Evolutionary conservation across 1,139 yeast species (phyloP).

Genomic region (Arxiozyma telluris): DNA sequence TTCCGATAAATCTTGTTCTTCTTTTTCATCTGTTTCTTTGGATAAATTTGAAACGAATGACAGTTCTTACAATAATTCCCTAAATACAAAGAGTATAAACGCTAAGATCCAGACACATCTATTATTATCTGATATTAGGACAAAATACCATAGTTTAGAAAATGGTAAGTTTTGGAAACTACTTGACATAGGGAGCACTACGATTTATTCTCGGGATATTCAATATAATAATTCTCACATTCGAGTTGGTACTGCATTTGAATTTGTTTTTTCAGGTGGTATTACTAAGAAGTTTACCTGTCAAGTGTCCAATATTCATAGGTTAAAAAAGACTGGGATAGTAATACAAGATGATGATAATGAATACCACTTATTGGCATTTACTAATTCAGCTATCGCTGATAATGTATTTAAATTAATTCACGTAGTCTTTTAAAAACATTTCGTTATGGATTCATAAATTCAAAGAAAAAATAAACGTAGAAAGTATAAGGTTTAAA

Average conservation of each 20-base stretch:
- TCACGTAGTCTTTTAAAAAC: constrained; percentile 35
- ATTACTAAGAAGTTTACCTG: constrained; percentile 5
- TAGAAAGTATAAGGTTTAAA: too few relatives aligned
- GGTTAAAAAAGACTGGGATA: constrained; percentile 26
- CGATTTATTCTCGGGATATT: constrained; percentile 17
- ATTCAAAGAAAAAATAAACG: not conserved
- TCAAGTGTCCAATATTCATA: constrained; percentile 13
- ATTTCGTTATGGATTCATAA: not conserved
- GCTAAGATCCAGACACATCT: not conserved
- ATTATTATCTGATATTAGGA: constrained; percentile 7
- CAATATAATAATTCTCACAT: constrained; percentile 5
- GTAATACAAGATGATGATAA: constrained; percentile 10
- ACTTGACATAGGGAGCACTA: constrained; percentile 6
- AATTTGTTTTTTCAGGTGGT: not conserved
- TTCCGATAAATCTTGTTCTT: constrained; percentile 1
- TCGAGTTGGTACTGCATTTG: constrained; percentile 16
- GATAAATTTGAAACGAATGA: not conserved
- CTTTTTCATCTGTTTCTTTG: not conserved
- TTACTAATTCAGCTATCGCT: constrained; percentile 17
- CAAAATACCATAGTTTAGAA: constrained; percentile 7
- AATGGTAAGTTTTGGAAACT: constrained; percentile 8
- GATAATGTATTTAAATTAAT: constrained; percentile 20
- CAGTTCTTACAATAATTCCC: not conserved
- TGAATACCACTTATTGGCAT: constrained; percentile 20
- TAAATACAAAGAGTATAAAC: not conserved